Percentiles rank a stretch among this genome's conserved stretches.
Evolutionary conservation across 805 yeast genomes (phyloP).

Genomic region (Ogataea minuta): DNA sequence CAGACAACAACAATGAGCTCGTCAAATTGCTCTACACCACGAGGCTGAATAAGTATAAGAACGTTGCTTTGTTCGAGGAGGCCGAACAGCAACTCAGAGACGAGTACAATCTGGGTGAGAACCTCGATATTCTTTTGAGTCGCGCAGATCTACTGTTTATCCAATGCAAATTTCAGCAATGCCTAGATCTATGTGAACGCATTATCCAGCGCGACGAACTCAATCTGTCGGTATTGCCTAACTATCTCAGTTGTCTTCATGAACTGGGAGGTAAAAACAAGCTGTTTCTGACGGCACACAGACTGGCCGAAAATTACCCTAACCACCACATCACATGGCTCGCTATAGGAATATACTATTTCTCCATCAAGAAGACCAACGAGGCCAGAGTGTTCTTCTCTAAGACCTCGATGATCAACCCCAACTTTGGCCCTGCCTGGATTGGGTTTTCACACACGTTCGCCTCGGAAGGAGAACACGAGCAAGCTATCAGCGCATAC

Average conservation of each 20-base stretch:
- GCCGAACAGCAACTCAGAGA: constrained; percentile 65
- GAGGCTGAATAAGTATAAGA: constrained; percentile 68
- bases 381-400: constrained; percentile 89
- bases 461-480: constrained; percentile 98
- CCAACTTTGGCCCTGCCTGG: constrained; percentile 95
- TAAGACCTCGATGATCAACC: constrained; percentile 82
- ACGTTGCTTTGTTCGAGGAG: constrained; percentile 56
- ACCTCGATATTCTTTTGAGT: constrained; percentile 65
- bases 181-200: constrained; percentile 69
- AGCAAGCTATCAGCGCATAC: constrained; percentile 95
- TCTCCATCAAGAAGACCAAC: constrained; percentile 64
- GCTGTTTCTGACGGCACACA: constrained; percentile 77
- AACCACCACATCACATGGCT: constrained; percentile 84
- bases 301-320: constrained; percentile 81
- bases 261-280: constrained; percentile 83
- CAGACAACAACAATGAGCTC: constrained; percentile 78
- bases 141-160: constrained; percentile 68
- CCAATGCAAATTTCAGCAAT: constrained; percentile 76
- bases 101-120: constrained; percentile 68
- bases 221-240: constrained; percentile 70
- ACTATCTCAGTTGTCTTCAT: constrained; percentile 77
- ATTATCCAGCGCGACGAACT: constrained; percentile 60
- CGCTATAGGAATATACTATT: constrained; percentile 87
- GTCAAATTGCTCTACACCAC: constrained; percentile 75
- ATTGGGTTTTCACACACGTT: constrained; percentile 97